Evolutionary conservation across 2,329 filamentous ascomycete species (phyloP).

Genomic region (Daldinia eschscholtzii): DNA sequence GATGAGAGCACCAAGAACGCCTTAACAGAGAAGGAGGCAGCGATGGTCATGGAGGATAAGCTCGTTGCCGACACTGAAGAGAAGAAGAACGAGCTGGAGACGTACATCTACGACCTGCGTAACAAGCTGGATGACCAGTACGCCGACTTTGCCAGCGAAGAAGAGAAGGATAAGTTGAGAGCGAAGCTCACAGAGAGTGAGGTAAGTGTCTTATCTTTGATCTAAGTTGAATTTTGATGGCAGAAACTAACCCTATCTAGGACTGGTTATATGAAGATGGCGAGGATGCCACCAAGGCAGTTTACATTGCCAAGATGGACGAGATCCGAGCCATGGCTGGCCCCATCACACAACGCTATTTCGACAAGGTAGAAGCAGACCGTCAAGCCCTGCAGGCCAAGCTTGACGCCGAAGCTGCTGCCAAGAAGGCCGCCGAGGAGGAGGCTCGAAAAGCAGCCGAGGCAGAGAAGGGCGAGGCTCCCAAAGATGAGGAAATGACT

Average conservation of each 20-base stretch:
- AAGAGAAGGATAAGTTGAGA: conserved; percentile 90
- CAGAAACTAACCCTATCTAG: conserved; percentile 62
- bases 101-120: conserved; percentile 95
- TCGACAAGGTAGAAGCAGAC: conserved; percentile 92
- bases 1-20: conserved; percentile 75
- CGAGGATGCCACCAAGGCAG: conserved; percentile 91
- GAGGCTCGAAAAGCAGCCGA: conserved; percentile 67
- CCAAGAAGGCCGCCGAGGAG: conserved; percentile 75
- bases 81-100: conserved; percentile 99
- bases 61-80: conserved; percentile 97
- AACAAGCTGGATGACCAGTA: conserved; percentile 96
- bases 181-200: conserved; percentile 86
- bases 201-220: conserved; percentile 69
- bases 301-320: conserved; percentile 95
- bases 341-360: conserved; percentile 92
- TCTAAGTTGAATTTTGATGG: not conserved
- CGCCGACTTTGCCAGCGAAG: conserved; percentile 87
- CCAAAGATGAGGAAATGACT: conserved; percentile 73
- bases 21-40: conserved; percentile 83
- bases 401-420: conserved; percentile 81
- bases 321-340: conserved; percentile 93
- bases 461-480: conserved; percentile 62
- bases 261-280: conserved; percentile 99
- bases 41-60: conserved; percentile 99
- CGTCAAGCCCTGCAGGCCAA: conserved; percentile 82